These are phyloP conservation scores for Cercospora beticola DNA, from an alignment of 2,329 filamentous ascomycete species.

Conservation along the genomic window DNA sequence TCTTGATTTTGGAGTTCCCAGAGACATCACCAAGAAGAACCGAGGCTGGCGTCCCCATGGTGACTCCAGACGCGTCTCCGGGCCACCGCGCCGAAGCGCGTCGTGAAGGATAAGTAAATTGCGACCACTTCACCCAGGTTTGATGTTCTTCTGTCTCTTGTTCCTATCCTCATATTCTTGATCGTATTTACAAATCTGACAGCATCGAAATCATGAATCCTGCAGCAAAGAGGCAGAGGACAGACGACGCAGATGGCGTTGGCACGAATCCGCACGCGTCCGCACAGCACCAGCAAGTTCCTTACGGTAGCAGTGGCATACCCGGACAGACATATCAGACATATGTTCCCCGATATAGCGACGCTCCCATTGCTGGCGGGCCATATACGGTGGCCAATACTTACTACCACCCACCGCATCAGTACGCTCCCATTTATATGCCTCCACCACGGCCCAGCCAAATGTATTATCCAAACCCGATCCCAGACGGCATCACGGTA, in stretches of 20 bases:
- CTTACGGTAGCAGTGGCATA: too few relatives aligned
- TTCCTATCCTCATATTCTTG: not conserved
- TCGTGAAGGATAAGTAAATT: not conserved
- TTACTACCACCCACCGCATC: not conserved
- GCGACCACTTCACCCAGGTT: not conserved
- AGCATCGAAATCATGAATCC: not conserved
- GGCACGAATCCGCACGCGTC: not conserved
- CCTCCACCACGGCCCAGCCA: not conserved
- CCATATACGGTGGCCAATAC: not conserved
- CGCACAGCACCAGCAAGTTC: too few relatives aligned
- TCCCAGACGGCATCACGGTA: not conserved
- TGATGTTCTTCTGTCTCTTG: too few relatives aligned
- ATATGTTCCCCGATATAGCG: not conserved
- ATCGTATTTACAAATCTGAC: not conserved
- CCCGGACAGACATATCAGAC: not conserved
- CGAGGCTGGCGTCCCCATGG: not conserved
- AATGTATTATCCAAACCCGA: not conserved
- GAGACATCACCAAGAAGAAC: not conserved
- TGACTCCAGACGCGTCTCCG: not conserved
- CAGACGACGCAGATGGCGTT: not conserved
- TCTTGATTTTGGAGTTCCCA: too few relatives aligned
- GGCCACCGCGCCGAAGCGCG: not conserved
- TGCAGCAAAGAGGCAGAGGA: not conserved
- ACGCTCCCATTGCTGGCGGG: not conserved
- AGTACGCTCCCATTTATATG: not conserved